Percentiles rank a stretch among this genome's conserved stretches.
phyloP scores from a whole-genome alignment of 352 stramenopile species.

The Elongisporangium senticosum region DNA sequence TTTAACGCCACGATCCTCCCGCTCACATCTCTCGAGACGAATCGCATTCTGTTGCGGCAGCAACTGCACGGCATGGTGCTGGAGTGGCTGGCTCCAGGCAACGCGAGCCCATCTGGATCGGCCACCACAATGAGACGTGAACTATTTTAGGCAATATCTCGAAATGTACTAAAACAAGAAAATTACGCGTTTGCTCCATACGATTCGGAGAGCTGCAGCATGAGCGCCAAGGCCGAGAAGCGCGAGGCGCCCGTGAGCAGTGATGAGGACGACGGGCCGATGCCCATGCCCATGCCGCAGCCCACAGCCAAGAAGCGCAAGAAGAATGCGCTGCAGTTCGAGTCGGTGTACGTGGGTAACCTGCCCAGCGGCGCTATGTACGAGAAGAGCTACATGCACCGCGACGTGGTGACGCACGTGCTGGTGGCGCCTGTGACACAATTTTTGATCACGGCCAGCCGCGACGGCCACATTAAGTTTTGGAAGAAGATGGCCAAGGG shows the following conservation, averaged over 20 bases:
- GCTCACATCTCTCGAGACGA: slow-evolving; percentile 19
- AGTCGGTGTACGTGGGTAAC: slow-evolving; percentile 70
- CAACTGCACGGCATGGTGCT: slow-evolving; percentile 14
- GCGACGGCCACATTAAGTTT: slow-evolving; percentile 98
- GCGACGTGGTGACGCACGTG: slow-evolving; percentile 91
- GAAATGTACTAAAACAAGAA: no score
- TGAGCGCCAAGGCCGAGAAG: slow-evolving; percentile 6
- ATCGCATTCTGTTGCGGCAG: slow-evolving; percentile 26
- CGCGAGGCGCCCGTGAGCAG: slow-evolving; percentile 6
- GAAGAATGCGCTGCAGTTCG: slow-evolving; percentile 53
- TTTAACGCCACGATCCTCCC: slow-evolving; percentile 26
- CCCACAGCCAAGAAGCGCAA: slow-evolving; percentile 23
- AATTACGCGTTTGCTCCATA: no score
- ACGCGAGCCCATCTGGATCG: no score
- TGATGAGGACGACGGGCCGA: slow-evolving; percentile 47
- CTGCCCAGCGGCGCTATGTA: slow-evolving; percentile 91
- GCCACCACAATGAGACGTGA: no score
- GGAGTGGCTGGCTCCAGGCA: no score
- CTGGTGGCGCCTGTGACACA: slow-evolving; percentile 89
- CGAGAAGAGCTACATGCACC: slow-evolving; percentile 98
- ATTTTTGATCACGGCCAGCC: slow-evolving; percentile 94
- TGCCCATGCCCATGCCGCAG: slow-evolving; percentile 45
- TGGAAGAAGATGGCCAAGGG: slow-evolving; percentile 97
- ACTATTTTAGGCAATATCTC: no score
- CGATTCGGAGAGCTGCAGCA: not conserved